Evolutionary conservation across 192 early-diverging fungal genomes (phyloP).

Genomic region (Chytriomyces hyalinus): DNA sequence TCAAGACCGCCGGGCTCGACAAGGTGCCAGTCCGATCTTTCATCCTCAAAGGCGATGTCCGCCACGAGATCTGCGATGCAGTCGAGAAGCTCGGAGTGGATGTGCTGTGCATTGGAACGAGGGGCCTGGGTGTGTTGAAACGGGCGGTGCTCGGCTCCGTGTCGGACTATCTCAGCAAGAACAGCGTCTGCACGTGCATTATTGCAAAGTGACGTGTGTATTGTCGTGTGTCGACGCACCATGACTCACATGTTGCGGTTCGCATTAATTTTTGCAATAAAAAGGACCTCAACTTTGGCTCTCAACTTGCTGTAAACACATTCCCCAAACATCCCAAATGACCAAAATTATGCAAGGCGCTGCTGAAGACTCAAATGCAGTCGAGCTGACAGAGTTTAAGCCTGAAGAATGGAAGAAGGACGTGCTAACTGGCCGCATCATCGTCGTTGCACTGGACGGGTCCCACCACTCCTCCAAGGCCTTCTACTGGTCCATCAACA

Average conservation of each 20-base stretch:
- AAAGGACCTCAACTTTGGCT: background rate
- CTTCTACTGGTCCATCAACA: slow-evolving; percentile 22
- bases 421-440: slow-evolving; percentile 10
- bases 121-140: slow-evolving; percentile 61
- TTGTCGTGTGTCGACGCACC: background rate
- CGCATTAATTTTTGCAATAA: background rate
- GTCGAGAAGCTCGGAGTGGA: slow-evolving; percentile 58
- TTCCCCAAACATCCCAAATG: background rate
- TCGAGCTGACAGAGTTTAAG: slow-evolving; percentile 18
- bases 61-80: slow-evolving; percentile 61
- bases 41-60: slow-evolving; percentile 57
- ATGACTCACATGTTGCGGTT: background rate
- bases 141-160: slow-evolving; percentile 25
- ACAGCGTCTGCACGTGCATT: slow-evolving; percentile 28
- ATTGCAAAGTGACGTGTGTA: slow-evolving; percentile 18
- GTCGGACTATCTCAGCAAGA: slow-evolving; percentile 49
- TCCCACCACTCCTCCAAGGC: slow-evolving; percentile 6
- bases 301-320: background rate
- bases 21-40: slow-evolving; percentile 23
- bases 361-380: background rate
- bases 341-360: background rate
- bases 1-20: background rate
- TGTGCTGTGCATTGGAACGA: slow-evolving; percentile 60
- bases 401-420: slow-evolving; percentile 32
- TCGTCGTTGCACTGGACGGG: slow-evolving; percentile 17